These are phyloP conservation scores for Trichothecium roseum DNA, from an alignment of 2,329 filamentous ascomycete genomes.

Conservation along the genomic window DNA sequence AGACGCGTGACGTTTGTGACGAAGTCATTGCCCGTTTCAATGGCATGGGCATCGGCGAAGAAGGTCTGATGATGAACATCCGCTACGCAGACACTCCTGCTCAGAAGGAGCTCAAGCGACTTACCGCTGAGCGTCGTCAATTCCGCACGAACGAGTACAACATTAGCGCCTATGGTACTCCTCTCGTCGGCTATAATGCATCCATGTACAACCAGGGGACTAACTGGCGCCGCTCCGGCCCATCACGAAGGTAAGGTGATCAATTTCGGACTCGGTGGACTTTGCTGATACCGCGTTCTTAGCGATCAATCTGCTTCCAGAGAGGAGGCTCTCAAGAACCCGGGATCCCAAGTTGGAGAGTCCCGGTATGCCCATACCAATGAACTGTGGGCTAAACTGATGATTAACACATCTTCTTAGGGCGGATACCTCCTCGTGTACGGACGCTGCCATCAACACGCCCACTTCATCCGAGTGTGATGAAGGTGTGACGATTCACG, in stretches of 20 bases:
- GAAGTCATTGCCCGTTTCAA: constrained; percentile 81
- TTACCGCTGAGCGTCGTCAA: constrained; percentile 88
- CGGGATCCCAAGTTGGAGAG: constrained; percentile 20
- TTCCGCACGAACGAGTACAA: constrained; percentile 97
- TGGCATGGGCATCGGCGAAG: constrained; percentile 64
- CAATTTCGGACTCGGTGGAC: constrained; percentile 14
- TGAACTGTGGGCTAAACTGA: not conserved
- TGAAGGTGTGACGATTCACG: constrained; percentile 44
- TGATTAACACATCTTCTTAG: constrained; percentile 10
- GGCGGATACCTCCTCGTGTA: constrained; percentile 28
- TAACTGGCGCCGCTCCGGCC: constrained; percentile 23
- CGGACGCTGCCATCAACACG: constrained; percentile 25
- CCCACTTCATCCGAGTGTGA: constrained; percentile 38
- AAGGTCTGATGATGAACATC: constrained; percentile 79
- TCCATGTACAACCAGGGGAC: constrained; percentile 21
- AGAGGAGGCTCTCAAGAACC: constrained; percentile 7
- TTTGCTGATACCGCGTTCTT: no score
- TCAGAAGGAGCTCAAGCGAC: constrained; percentile 92
- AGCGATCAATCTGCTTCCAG: not conserved
- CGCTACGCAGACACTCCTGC: constrained; percentile 95
- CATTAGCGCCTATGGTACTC: constrained; percentile 56
- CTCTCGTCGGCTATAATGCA: constrained; percentile 43
- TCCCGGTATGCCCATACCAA: constrained; percentile 22
- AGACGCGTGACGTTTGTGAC: constrained; percentile 80
- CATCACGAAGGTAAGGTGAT: constrained; percentile 20